Conservation (phyloP, 108 stramenopile species). For the Discostella pseudostelligera region DNA sequence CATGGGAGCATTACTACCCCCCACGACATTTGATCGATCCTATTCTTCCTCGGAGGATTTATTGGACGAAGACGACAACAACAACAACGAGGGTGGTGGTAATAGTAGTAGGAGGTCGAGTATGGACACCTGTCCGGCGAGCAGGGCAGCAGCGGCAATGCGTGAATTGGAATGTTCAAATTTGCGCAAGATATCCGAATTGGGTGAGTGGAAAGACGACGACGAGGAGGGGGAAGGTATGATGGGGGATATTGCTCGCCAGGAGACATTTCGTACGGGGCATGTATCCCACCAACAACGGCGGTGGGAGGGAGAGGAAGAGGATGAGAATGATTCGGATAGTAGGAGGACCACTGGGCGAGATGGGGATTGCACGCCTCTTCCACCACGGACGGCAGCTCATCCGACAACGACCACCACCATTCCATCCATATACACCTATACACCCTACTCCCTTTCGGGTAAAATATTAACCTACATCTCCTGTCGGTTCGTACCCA, state of each 20-base stretch:
- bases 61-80: background rate
- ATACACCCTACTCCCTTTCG: constrained; percentile 18
- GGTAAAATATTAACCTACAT: constrained; percentile 23
- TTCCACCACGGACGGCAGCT: too few relatives aligned
- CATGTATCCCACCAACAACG: too few relatives aligned
- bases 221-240: background rate
- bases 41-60: background rate
- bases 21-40: constrained; percentile 1
- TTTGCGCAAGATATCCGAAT: background rate
- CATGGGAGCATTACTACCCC: background rate
- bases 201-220: background rate
- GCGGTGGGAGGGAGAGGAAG: too few relatives aligned
- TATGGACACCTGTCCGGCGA: background rate
- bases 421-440: constrained; percentile 12
- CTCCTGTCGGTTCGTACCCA: constrained; percentile 22
- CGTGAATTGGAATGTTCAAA: background rate
- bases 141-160: background rate
- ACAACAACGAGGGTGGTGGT: too few relatives aligned
- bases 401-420: too few relatives aligned
- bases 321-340: too few relatives aligned
- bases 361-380: too few relatives aligned
- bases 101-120: too few relatives aligned
- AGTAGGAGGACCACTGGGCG: too few relatives aligned
- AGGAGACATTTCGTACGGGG: background rate
- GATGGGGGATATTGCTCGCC: background rate